Percentiles rank a stretch among this genome's conserved stretches.
These are phyloP conservation scores for Gamarada debralockiae DNA, from an alignment of 495 filamentous ascomycete species.

Conservation along the genomic window DNA sequence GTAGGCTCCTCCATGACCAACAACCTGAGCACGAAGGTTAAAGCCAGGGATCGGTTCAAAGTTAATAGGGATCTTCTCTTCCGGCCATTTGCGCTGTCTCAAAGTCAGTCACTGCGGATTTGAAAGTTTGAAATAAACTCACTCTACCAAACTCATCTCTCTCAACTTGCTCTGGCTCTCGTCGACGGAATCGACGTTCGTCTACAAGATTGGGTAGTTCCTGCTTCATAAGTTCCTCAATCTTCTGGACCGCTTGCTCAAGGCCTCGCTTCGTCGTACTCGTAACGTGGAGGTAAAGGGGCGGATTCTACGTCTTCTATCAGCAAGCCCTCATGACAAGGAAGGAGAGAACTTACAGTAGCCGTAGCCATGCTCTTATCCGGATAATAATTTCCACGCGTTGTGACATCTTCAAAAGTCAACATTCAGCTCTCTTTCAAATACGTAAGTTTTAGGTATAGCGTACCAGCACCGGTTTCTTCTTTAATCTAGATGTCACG, in stretches of 20 bases:
- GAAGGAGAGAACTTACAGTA: constrained; percentile 56
- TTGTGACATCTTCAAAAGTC: constrained; percentile 94
- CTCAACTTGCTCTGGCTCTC: constrained; percentile 86
- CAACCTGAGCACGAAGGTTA: constrained; percentile 91
- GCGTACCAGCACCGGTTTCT: constrained; percentile 99
- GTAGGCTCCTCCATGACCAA: constrained; percentile 87
- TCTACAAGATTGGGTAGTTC: constrained; percentile 94
- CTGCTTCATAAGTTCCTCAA: constrained; percentile 94
- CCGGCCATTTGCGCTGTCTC: constrained; percentile 93
- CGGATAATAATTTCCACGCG: constrained; percentile 90
- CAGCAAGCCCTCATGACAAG: not conserved
- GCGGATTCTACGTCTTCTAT: constrained; percentile 66
- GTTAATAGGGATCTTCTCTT: constrained; percentile 85
- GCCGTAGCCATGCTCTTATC: constrained; percentile 97
- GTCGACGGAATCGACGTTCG: constrained; percentile 85
- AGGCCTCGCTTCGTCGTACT: constrained; percentile 90
- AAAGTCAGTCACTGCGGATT: constrained; percentile 14
- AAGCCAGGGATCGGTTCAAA: constrained; percentile 94
- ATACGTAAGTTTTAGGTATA: constrained; percentile 49
- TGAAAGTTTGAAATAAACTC: constrained; percentile 30
- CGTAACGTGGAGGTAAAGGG: constrained; percentile 91
- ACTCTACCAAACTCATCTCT: constrained; percentile 93
- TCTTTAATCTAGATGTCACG: constrained; percentile 97
- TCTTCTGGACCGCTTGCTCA: constrained; percentile 77
- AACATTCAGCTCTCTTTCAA: constrained; percentile 37